Conservation (phyloP, 768 basidiomycete genomes). For the Austroboletus eburneus region DNA sequence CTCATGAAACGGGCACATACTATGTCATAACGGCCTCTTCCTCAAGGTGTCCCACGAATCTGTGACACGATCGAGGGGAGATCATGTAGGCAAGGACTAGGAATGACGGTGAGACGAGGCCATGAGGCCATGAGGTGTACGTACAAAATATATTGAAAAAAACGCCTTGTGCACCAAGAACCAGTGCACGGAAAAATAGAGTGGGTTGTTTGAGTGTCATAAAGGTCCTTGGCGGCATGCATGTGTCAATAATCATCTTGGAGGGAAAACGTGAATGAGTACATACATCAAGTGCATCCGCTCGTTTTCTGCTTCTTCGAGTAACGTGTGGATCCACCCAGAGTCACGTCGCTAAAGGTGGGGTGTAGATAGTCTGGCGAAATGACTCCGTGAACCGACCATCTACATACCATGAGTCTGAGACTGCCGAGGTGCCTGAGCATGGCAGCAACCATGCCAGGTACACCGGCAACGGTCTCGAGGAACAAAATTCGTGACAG, state of each 20-base stretch:
- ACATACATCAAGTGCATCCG: constrained; percentile 86
- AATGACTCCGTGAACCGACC: constrained; percentile 9
- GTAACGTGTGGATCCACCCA: constrained; percentile 87
- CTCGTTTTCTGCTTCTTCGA: constrained; percentile 97
- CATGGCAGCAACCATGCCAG: constrained; percentile 91
- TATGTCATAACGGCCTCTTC: constrained; percentile 96
- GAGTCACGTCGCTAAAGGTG: constrained; percentile 45
- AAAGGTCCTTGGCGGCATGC: constrained; percentile 66
- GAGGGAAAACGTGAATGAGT: constrained; percentile 2
- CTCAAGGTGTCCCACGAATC: constrained; percentile 89
- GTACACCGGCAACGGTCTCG: constrained; percentile 91
- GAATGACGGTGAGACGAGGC: constrained; percentile 13
- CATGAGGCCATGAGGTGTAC: constrained; percentile 25
- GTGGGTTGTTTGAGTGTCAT: constrained; percentile 87
- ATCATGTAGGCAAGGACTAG: constrained; percentile 75
- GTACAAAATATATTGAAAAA: constrained; percentile 86
- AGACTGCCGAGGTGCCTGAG: constrained; percentile 86
- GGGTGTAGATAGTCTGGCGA: constrained; percentile 6
- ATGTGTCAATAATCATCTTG: constrained; percentile 12
- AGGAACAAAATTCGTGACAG: constrained; percentile 65
- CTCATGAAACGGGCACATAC: constrained; percentile 40
- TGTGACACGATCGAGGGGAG: constrained; percentile 74
- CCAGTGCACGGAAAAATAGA: constrained; percentile 71
- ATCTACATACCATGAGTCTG: constrained; percentile 78
- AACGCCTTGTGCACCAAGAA: constrained; percentile 90